These are phyloP conservation scores for Leccinum variicolor DNA, from an alignment of 768 basidiomycete species.

Conservation along the genomic window DNA sequence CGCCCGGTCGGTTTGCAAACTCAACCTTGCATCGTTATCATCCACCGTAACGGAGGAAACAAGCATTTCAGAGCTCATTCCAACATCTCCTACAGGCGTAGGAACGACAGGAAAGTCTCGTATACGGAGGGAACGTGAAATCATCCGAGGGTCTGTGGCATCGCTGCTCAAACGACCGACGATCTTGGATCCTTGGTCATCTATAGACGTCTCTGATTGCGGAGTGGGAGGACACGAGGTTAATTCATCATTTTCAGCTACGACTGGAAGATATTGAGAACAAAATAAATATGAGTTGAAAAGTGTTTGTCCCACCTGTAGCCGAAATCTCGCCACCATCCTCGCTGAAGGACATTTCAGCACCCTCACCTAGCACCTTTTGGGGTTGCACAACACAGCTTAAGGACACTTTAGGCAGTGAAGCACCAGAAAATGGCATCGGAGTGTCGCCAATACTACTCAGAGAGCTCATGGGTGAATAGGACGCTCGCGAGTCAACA, in stretches of 20 bases:
- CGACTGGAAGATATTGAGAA: not conserved
- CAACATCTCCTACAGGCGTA: not conserved
- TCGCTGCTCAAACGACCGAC: not conserved
- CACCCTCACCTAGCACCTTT: not conserved
- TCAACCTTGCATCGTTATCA: not conserved
- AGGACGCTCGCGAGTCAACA: not conserved
- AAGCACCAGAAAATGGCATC: not conserved
- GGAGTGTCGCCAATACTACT: not conserved
- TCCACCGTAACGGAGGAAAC: not conserved
- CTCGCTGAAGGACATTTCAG: not conserved
- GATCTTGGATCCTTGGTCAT: not conserved
- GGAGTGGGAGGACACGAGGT: constrained; percentile 8
- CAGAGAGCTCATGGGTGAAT: not conserved
- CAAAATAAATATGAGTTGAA: not conserved
- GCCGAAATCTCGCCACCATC: not conserved
- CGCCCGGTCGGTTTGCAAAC: not conserved
- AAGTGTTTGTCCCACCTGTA: not conserved
- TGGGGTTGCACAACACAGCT: not conserved
- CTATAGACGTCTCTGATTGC: not conserved
- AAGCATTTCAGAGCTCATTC: not conserved
- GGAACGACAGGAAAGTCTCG: not conserved
- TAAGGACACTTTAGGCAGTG: not conserved
- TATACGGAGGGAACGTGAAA: not conserved
- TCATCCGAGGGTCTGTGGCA: not conserved
- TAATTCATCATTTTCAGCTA: not conserved